Evolutionary conservation across 805 yeast species (phyloP).

Genomic region (Metschnikowia arizonensis): DNA sequence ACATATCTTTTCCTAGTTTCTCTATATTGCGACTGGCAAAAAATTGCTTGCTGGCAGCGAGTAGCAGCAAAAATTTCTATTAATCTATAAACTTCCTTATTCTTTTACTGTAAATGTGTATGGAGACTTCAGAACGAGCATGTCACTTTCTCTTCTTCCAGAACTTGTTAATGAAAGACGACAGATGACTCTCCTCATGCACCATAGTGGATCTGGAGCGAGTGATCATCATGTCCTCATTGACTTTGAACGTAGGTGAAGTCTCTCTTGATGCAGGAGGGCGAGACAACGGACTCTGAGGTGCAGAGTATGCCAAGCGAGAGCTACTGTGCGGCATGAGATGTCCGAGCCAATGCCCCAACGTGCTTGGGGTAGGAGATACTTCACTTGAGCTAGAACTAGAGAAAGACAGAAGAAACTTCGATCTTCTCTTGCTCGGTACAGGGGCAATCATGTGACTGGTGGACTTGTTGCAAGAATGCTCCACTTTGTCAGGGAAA

Average conservation of each 20-base stretch:
- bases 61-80: conserved; percentile 2
- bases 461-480: neutral
- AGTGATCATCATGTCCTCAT: conserved; percentile 7
- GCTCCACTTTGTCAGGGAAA: neutral
- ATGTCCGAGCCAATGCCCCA: conserved; percentile 7
- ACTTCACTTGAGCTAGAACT: conserved; percentile 12
- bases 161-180: conserved; percentile 17
- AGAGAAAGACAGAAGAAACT: conserved; percentile 10
- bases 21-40: too few relatives aligned
- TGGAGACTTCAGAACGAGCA: neutral
- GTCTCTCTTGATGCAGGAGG: conserved; percentile 6
- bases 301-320: conserved; percentile 13
- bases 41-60: neutral
- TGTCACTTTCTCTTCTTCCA: conserved; percentile 21
- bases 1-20: too few relatives aligned
- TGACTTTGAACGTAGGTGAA: conserved; percentile 6
- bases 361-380: conserved; percentile 9
- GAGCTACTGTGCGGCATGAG: conserved; percentile 13
- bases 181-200: conserved; percentile 8
- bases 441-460: conserved; percentile 11
- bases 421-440: conserved; percentile 11
- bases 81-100: conserved; percentile 3
- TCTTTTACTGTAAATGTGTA: neutral
- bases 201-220: conserved; percentile 10
- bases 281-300: conserved; percentile 14